Evolutionary conservation across 75 land plant species (phyloP).

Genomic region (Pinus albicaulis): DNA sequence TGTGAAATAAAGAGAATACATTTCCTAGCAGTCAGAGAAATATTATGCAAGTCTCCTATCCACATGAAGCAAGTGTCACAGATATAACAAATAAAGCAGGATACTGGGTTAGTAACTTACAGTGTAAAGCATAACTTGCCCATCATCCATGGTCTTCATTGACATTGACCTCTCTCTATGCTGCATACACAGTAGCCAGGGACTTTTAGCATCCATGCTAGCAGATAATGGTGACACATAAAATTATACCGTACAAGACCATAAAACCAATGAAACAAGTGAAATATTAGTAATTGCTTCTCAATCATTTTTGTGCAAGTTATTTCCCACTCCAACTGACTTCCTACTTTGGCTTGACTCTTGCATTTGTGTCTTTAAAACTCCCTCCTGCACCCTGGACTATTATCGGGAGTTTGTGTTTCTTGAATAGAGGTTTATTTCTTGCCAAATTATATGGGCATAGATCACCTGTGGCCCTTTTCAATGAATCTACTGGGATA

Average conservation of each 20-base stretch:
- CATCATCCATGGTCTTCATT: slow-evolving; percentile 98
- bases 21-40: neutral
- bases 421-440: neutral
- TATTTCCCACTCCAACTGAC: neutral
- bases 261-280: slow-evolving; percentile 3
- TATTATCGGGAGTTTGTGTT: neutral
- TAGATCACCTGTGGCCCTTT: neutral
- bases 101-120: slow-evolving; percentile 29
- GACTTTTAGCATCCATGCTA: neutral
- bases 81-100: neutral
- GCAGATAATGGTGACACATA: neutral
- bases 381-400: neutral
- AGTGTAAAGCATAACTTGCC: slow-evolving; percentile 81
- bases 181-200: slow-evolving; percentile 30
- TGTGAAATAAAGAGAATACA: neutral
- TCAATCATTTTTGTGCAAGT: neutral
- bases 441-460: neutral
- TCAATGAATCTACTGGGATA: too few species aligned
- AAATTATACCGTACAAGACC: neutral
- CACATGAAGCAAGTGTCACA: neutral
- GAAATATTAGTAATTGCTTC: neutral
- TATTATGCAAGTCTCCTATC: neutral
- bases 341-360: neutral
- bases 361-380: neutral
- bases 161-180: slow-evolving; percentile 77